These are phyloP conservation scores for Leccinum sublutescens DNA, from an alignment of 768 basidiomycete species.

Conservation along the genomic window DNA sequence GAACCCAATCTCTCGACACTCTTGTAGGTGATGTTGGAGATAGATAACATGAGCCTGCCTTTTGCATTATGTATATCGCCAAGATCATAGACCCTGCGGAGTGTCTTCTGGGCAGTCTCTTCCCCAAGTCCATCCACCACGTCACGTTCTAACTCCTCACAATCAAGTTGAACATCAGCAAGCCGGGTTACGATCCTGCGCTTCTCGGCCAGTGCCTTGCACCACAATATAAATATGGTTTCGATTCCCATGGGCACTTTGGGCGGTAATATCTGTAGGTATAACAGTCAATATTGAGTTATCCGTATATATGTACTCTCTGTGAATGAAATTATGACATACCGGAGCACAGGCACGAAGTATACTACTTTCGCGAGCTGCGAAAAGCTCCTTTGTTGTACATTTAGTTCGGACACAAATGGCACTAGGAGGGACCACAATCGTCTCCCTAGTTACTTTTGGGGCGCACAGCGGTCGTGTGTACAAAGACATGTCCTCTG, in stretches of 20 bases:
- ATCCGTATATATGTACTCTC: neutral
- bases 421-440: neutral
- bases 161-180: neutral
- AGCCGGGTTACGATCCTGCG: neutral
- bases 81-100: neutral
- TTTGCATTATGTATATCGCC: neutral
- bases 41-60: neutral
- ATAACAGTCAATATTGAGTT: neutral
- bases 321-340: neutral
- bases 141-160: neutral
- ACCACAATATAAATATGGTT: neutral
- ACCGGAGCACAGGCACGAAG: neutral
- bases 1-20: neutral
- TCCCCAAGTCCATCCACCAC: neutral
- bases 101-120: neutral
- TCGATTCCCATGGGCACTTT: neutral
- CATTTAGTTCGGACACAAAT: neutral
- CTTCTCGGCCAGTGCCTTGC: neutral
- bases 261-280: neutral
- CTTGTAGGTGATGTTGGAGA: neutral
- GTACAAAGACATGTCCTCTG: neutral
- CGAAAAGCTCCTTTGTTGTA: neutral
- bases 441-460: neutral
- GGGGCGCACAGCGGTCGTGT: neutral
- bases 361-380: neutral